Evolutionary conservation across 495 filamentous ascomycete species (phyloP), one percentile per base, ranked within the genome.

Genomic region (Penicillium dipodomyicola): DNA sequence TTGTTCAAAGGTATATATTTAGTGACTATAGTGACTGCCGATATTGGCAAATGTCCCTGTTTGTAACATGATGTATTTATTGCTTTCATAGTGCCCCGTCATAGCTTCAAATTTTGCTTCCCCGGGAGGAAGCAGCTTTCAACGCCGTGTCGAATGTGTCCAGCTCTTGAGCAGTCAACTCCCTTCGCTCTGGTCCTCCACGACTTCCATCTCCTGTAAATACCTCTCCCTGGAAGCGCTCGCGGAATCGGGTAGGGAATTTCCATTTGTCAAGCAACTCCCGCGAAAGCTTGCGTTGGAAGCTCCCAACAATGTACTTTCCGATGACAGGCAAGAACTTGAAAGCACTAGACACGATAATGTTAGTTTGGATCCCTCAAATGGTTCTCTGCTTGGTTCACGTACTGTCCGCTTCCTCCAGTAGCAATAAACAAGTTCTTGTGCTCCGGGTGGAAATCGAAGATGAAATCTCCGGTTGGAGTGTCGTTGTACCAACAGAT

Each of bases 291-390:
- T 39, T 65, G 2, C 69, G 68, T 41, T 80, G 55, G 46, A 78
- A 63, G 51, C 71, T 68, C 49, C 74, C 65, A 5, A 72, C 61
- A 37, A 78, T 66, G 29, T 74, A 74, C 41, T 75, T 73, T 22
- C 79, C 77, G 33, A 82, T 67, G 5, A 77, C 72, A 9, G 79
- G 79, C 27, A 80, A 58, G 56, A 80, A 80, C 58, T 80, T 80
- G 60, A 73, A 82, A 14, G 64, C 70, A 48, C 72, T 75, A 44
- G 2, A 17, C 1, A 37, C 5, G n/a, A 23, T 5, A 11, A 32
- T 23, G 41, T 55, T 17, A 62, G 39, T 30, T 23, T 4, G 4
- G 22, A 4, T 23, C 22, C 22, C 22, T 23, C 22, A 23, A 23
- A 23, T 4, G 22, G 22, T 23, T 23, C 1, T 23, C 22, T 23